Conservation (phyloP, 2,329 filamentous ascomycete genomes). For the Aspergillus ustus region DNA sequence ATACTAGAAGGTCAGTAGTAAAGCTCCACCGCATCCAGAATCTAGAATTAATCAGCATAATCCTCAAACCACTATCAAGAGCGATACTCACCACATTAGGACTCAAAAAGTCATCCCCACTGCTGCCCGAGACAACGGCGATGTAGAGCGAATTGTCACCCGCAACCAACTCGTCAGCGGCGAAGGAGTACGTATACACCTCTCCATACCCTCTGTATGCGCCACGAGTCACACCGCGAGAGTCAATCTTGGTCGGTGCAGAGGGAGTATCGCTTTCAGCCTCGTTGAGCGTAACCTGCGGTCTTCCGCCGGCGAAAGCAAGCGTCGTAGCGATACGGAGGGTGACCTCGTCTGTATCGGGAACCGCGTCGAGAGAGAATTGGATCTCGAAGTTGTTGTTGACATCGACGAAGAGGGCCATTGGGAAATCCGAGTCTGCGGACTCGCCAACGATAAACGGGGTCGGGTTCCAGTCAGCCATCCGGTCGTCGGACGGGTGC, state of each 20-base stretch:
- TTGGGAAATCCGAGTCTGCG: background rate
- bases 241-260: slow-evolving; percentile 2
- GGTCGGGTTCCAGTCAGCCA: slow-evolving; percentile 8
- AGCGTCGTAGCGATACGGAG: slow-evolving; percentile 12
- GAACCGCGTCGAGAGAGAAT: background rate
- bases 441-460: slow-evolving; percentile 6
- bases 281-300: slow-evolving; percentile 12
- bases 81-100: slow-evolving; percentile 6
- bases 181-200: slow-evolving; percentile 8
- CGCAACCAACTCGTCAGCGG: background rate
- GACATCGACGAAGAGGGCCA: background rate
- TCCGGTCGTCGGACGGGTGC: slow-evolving; percentile 15
- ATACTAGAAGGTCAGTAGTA: background rate
- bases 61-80: background rate
- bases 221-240: slow-evolving; percentile 8
- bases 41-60: background rate
- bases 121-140: background rate
- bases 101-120: slow-evolving; percentile 11
- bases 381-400: slow-evolving; percentile 11
- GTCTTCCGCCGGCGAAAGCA: slow-evolving; percentile 1
- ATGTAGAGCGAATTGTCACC: slow-evolving; percentile 10
- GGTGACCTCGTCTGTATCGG: background rate
- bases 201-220: slow-evolving; percentile 11
- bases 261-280: background rate
- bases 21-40: slow-evolving; percentile 3